Evolutionary conservation across 495 filamentous ascomycete species (phyloP).

Genomic region (Tuber umbilicatum): DNA sequence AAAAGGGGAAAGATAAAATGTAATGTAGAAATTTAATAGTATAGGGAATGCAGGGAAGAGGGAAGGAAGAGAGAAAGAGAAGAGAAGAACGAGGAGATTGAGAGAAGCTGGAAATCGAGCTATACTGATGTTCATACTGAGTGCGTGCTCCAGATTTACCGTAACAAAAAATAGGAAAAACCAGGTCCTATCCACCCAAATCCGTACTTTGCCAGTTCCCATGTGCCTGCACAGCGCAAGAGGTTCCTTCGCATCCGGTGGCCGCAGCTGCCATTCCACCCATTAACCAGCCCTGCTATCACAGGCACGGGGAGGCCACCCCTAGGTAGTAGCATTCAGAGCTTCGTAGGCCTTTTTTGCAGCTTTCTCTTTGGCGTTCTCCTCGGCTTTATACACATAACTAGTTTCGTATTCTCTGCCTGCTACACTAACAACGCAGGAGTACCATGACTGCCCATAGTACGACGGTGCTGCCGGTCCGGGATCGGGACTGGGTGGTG

Average conservation of each 20-base stretch:
- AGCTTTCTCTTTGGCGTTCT: slow-evolving; percentile 39
- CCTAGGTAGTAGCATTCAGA: slow-evolving; percentile 26
- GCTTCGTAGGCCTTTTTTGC: slow-evolving; percentile 41
- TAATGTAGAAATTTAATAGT: neutral
- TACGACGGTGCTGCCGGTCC: slow-evolving; percentile 26
- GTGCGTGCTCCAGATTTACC: slow-evolving; percentile 22
- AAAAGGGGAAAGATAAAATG: slow-evolving; percentile 5
- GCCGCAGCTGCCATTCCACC: slow-evolving; percentile 20
- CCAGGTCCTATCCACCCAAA: slow-evolving; percentile 30
- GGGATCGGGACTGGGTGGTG: slow-evolving; percentile 31
- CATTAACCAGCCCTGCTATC: slow-evolving; percentile 34
- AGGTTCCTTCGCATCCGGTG: slow-evolving; percentile 24
- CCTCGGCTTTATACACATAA: slow-evolving; percentile 41
- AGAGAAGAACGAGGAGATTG: slow-evolving; percentile 16
- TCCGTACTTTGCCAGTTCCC: slow-evolving; percentile 26
- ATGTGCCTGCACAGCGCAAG: slow-evolving; percentile 25
- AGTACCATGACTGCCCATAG: slow-evolving; percentile 40
- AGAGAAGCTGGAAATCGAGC: slow-evolving; percentile 16
- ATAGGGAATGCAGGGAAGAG: neutral
- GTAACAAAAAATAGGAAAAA: slow-evolving; percentile 17
- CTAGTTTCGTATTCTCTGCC: slow-evolving; percentile 37
- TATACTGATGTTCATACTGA: neutral
- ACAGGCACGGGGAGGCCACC: slow-evolving; percentile 19
- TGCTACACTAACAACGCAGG: slow-evolving; percentile 38
- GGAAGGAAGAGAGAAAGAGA: slow-evolving; percentile 6